Evolutionary conservation across 2,329 filamentous ascomycete genomes (phyloP).

Genomic region (Septoria petroselini): DNA sequence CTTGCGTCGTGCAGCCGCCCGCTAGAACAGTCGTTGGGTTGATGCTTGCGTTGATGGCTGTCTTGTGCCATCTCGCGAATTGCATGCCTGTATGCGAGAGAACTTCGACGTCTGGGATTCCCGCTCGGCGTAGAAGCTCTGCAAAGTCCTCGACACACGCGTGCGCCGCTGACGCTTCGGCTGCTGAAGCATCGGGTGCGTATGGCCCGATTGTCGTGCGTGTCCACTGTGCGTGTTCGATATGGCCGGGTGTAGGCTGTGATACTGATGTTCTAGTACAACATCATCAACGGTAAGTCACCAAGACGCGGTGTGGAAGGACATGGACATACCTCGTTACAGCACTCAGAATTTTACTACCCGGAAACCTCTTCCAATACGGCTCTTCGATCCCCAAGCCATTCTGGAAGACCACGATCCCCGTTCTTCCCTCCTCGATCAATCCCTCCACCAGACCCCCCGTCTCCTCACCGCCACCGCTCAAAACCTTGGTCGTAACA

Average conservation of each 20-base stretch:
- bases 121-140: slow-evolving; percentile 55
- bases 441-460: slow-evolving; percentile 61
- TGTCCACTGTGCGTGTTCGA: slow-evolving; percentile 71
- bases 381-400: slow-evolving; percentile 68
- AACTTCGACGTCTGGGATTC: slow-evolving; percentile 62
- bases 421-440: slow-evolving; percentile 52
- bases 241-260: slow-evolving; percentile 60
- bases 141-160: slow-evolving; percentile 50
- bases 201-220: slow-evolving; percentile 67
- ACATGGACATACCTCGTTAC: slow-evolving; percentile 49
- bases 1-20: slow-evolving; percentile 61
- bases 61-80: slow-evolving; percentile 70
- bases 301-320: not conserved
- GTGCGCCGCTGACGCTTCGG: slow-evolving; percentile 26
- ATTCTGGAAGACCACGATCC: slow-evolving; percentile 67
- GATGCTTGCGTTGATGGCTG: slow-evolving; percentile 72
- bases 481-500: slow-evolving; percentile 67
- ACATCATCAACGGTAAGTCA: not conserved
- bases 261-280: slow-evolving; percentile 60
- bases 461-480: slow-evolving; percentile 58
- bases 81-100: slow-evolving; percentile 65
- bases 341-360: slow-evolving; percentile 60
- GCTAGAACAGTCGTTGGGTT: slow-evolving; percentile 68
- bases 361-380: slow-evolving; percentile 60
- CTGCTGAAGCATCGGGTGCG: slow-evolving; percentile 44